Percentiles rank a stretch among this genome's conserved stretches.
These are phyloP conservation scores for Colletotrichum cereale DNA, from an alignment of 2,329 filamentous ascomycete genomes.

Conservation along the genomic window DNA sequence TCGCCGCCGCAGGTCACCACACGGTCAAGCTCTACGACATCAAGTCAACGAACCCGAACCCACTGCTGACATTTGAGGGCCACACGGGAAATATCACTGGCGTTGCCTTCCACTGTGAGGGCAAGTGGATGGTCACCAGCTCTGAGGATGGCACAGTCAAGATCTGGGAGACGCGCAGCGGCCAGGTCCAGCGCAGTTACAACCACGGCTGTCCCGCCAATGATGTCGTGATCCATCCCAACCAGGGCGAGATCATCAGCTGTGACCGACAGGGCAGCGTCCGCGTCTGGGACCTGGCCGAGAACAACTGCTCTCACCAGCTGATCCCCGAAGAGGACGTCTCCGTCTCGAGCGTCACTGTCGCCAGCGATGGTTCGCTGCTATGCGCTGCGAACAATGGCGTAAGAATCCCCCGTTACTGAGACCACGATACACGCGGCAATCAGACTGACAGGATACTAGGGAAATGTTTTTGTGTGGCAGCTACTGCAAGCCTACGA, in stretches of 20 bases:
- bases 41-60: conserved; percentile 96
- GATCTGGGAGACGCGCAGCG: conserved; percentile 94
- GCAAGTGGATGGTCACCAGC: conserved; percentile 99
- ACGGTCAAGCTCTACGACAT: conserved; percentile 99
- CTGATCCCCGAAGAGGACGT: conserved; percentile 97
- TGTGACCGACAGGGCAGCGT: conserved; percentile 95
- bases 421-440: too few relatives aligned
- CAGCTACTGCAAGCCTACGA: conserved; percentile 87
- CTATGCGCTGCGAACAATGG: conserved; percentile 94
- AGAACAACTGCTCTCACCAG: conserved; percentile 97
- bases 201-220: conserved; percentile 90
- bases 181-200: conserved; percentile 92
- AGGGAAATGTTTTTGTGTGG: conserved; percentile 99
- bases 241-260: conserved; percentile 97
- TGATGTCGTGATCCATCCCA: conserved; percentile 99
- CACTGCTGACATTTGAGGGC: conserved; percentile 93
- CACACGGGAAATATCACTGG: conserved; percentile 97
- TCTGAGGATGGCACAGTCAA: conserved; percentile 97
- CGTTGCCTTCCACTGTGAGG: conserved; percentile 97
- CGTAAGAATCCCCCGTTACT: conserved; percentile 60
- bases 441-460: conserved; percentile 22
- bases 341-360: conserved; percentile 92
- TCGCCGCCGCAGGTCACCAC: conserved; percentile 83
- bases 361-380: conserved; percentile 92
- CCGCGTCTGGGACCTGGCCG: conserved; percentile 94